Base-by-base conservation (phyloP, 164 flowering plant species). In the Vitis rupestris region DNA sequence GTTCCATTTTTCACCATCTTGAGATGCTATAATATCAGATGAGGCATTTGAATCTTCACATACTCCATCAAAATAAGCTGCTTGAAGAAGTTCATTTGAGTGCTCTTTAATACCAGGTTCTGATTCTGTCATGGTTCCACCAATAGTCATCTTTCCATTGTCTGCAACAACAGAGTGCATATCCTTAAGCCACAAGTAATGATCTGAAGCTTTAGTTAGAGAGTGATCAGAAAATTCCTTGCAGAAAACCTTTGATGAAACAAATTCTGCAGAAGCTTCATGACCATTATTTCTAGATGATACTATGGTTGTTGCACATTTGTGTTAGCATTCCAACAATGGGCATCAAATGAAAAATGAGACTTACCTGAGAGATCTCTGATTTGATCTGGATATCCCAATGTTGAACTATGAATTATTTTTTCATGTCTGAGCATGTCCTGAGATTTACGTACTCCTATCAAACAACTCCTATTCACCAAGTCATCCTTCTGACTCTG, bases 401-500 rank as follows among this genome's bases (percentile, higher is more conserved):
- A 2, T 48, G 63, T 61, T 44, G 51, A 59, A 37, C 44, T 17
- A 50, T 54, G 63, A 49, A 47, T 50, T 2, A 56, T 15, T 49
- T 50, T 56, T 44, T 75, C 60, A 74, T 63, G n/a, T 59, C 66
- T 58, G 23, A 55, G 31, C 47, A 63, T 61, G 55, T 75, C 67
- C 50, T 58, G 64, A 63, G 53, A 47, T 71, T 72, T 62, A 65
- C 17, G 55, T 3, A 31, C 61, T 37, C 29, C 44, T 6, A 37
- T 19, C 8, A 56, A 10, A 6, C 64, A 56, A 29, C 27, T 29
- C 17, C 11, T 59, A 16, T 59, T 60, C 55, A 27, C 23, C 50
- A 50, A 14, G 74, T 64, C 74, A 8, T 51, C 49, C 65, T 66
- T 64, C 52, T 52, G 13, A 71, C 61, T 59, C 61, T 69, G 82